phyloP scores from a whole-genome alignment of 2,329 filamentous ascomycete species.

The Cercospora janseana region DNA sequence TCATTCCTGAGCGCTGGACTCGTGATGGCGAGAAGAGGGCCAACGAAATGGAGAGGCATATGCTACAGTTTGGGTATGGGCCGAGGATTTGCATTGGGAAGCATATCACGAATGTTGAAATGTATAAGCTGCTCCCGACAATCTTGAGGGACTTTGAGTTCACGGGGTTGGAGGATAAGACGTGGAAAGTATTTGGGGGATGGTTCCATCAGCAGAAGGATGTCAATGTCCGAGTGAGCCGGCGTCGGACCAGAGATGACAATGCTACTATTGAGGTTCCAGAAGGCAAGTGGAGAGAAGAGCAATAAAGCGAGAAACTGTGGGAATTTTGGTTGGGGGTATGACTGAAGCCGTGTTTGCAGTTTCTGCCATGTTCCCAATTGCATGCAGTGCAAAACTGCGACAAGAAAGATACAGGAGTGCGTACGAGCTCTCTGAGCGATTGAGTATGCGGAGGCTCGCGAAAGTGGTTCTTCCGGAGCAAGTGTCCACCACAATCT shows the following conservation, averaged over 20 bases:
- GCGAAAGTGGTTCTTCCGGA: no score
- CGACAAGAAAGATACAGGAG: no score
- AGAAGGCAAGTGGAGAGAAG: neutral
- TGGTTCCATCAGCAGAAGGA: slow-evolving; percentile 15
- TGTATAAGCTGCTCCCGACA: slow-evolving; percentile 14
- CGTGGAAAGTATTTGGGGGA: slow-evolving; percentile 15
- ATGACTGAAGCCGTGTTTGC: no score
- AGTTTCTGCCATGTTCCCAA: no score
- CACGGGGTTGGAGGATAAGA: slow-evolving; percentile 10
- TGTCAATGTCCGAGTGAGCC: slow-evolving; percentile 5
- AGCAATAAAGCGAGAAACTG: no score
- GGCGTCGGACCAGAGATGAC: neutral
- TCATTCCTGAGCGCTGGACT: slow-evolving; percentile 14
- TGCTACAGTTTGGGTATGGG: slow-evolving; percentile 13
- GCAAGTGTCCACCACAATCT: no score
- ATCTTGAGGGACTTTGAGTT: slow-evolving; percentile 12
- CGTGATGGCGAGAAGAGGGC: neutral
- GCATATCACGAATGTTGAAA: slow-evolving; percentile 14
- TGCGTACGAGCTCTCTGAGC: no score
- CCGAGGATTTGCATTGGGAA: slow-evolving; percentile 15
- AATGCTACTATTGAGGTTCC: slow-evolving; percentile 3
- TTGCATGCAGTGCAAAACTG: no score
- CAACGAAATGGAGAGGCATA: slow-evolving; percentile 10
- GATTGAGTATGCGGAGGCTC: no score
- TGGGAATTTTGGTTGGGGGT: no score